phyloP scores from a whole-genome alignment of 179 eudicot genomes.

The Monotropa hypopitys region DNA sequence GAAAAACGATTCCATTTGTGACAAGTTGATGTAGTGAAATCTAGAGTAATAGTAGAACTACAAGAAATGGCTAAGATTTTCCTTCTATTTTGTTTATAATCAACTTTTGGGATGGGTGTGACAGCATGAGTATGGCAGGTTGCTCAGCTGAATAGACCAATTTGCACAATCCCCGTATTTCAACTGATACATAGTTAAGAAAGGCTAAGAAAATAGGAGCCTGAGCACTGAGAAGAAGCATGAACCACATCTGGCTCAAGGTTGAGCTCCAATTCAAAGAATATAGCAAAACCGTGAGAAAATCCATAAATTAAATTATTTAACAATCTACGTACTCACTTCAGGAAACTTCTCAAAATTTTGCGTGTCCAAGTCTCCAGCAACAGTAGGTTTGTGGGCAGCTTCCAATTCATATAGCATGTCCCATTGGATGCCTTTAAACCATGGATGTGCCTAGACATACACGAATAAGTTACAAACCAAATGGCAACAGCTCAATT shows the following conservation, averaged over 20 bases:
- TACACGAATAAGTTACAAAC: not conserved
- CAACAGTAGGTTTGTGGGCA: conserved; percentile 49
- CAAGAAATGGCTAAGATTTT: not conserved
- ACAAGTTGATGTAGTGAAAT: not conserved
- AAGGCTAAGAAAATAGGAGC: not conserved
- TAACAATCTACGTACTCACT: conserved; percentile 18
- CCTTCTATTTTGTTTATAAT: not conserved
- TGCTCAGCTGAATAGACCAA: not conserved
- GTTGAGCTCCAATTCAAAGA: not conserved
- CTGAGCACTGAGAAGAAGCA: not conserved
- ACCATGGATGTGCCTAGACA: conserved; percentile 62
- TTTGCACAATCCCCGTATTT: not conserved
- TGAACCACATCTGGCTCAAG: not conserved
- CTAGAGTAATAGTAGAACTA: not conserved
- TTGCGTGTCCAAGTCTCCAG: conserved; percentile 58
- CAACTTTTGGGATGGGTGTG: not conserved
- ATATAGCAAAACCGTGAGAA: not conserved
- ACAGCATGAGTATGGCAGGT: not conserved
- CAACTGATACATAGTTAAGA: not conserved
- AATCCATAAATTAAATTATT: not conserved
- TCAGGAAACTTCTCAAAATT: conserved; percentile 61
- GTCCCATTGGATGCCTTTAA: conserved; percentile 46
- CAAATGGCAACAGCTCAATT: not conserved
- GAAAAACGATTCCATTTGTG: not conserved
- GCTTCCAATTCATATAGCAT: conserved; percentile 60